Conservation (phyloP, 768 basidiomycete genomes). For the Agrocybe pediades region DNA sequence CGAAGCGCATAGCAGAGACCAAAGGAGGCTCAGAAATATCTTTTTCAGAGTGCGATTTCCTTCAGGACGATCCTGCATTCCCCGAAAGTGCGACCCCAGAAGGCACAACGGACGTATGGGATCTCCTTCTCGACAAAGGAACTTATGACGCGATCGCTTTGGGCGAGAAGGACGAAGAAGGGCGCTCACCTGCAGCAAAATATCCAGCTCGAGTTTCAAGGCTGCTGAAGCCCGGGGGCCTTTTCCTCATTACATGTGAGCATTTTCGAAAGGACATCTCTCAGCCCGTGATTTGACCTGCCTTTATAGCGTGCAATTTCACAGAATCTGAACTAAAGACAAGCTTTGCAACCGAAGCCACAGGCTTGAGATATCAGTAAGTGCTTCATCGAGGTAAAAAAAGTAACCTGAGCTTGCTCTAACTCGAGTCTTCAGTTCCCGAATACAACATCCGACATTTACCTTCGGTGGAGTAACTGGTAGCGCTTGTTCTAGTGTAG, state of each 20-base stretch:
- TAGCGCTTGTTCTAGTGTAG: conserved; percentile 68
- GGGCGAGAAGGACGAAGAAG: conserved; percentile 56
- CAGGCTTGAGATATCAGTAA: conserved; percentile 67
- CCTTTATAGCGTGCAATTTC: conserved; percentile 72
- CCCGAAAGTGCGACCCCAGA: conserved; percentile 23
- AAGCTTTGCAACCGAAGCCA: conserved; percentile 48
- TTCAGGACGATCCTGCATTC: conserved; percentile 50
- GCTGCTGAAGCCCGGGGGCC: conserved; percentile 65
- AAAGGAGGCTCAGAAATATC: conserved; percentile 44
- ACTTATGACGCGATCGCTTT: conserved; percentile 87
- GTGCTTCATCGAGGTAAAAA: conserved; percentile 17
- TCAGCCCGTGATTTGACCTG: not conserved
- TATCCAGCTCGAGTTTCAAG: conserved; percentile 62
- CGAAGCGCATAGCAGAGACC: conserved; percentile 53
- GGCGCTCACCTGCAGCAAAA: conserved; percentile 49
- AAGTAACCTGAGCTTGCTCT: too few species aligned
- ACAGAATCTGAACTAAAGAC: conserved; percentile 73
- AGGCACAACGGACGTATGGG: conserved; percentile 49
- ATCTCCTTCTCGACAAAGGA: conserved; percentile 83
- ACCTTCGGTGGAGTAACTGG: conserved; percentile 81
- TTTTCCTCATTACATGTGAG: conserved; percentile 82
- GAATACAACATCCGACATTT: conserved; percentile 70
- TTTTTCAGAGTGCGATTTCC: conserved; percentile 67
- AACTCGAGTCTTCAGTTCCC: conserved; percentile 48
- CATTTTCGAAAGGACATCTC: conserved; percentile 2